Evolutionary conservation across 306 rosid genomes (phyloP), one percentile per base, ranked within the genome.

Genomic region (Chamaecrista fasciculata): DNA sequence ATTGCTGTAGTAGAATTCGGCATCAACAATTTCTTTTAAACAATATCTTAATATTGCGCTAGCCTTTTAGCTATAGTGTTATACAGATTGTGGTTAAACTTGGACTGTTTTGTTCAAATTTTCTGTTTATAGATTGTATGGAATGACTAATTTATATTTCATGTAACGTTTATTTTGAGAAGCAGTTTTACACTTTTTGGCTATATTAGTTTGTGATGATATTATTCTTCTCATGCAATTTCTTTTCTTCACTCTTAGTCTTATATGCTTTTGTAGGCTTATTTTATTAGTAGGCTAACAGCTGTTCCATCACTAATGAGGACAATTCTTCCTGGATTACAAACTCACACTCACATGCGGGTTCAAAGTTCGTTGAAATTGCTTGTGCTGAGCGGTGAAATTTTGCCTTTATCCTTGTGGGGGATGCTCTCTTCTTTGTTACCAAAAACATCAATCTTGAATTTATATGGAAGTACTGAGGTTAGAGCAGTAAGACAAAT

Each of bases 401-500:
- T 62, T 75, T 76, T 93, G 50, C 81, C 96, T 39, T 66, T 90
- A 49, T 39, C 80, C 52, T 75, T 93, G 62, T 93, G 96, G 96
- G 68, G 82, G 71, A 74, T 48, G 48, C 85, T 93, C 33, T 74
- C 83, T 69, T 72, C 84, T 79, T 42, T 76, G 60, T 85, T 90
- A 64, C 97, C 97, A 18, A 82, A 82, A 70, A 90, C 97, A 67
- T 51, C 86, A 56, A 81, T 93, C 81, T 82, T 93, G 83, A 93
- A 93, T 76, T 69, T 93, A 73, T 93, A 90, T 48, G 98, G 98
- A 67, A 87, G 96, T 79, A 88, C 98, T 1, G 97, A 93, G 98
- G 96, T 89, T 31, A 70, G 89, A 64, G 25, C 28, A 58, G 12
- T n/a, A 39, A 50, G 33, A 28, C 10, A 44, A 39, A 48, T 37